Evolutionary conservation across 768 basidiomycete genomes (phyloP).

Genomic region (Kwoniella dendrophila): DNA sequence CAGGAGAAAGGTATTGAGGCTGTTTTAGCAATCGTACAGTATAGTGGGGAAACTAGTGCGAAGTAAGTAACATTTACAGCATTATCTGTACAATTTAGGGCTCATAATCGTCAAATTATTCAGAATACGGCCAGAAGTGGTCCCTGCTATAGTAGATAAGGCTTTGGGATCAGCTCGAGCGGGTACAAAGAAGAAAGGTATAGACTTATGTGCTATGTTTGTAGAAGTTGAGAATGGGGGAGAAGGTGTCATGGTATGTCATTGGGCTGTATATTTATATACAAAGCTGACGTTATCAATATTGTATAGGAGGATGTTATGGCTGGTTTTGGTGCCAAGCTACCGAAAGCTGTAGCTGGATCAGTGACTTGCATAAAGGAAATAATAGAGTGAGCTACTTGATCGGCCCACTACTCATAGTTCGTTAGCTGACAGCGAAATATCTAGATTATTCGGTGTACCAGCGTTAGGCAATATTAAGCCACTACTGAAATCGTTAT

Average conservation of each 20-base stretch:
- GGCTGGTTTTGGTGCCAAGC: constrained; percentile 84
- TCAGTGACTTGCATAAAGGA: constrained; percentile 78
- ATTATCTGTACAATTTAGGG: not conserved
- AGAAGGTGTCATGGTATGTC: constrained; percentile 84
- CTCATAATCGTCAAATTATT: not conserved
- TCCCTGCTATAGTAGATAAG: constrained; percentile 94
- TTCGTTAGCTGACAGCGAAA: constrained; percentile 5
- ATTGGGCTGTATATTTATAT: not conserved
- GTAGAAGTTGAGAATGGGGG: constrained; percentile 90
- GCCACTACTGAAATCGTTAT: constrained; percentile 79
- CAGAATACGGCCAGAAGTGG: constrained; percentile 72
- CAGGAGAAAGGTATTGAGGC: constrained; percentile 98
- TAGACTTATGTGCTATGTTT: constrained; percentile 84
- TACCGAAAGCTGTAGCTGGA: constrained; percentile 88
- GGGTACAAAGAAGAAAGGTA: constrained; percentile 82
- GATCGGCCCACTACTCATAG: not conserved
- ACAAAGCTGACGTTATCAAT: not conserved
- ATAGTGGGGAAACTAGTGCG: constrained; percentile 83
- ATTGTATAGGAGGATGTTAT: constrained; percentile 68
- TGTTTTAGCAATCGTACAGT: constrained; percentile 79
- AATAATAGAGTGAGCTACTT: constrained; percentile 69
- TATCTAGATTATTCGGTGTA: constrained; percentile 73
- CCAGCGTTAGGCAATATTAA: constrained; percentile 63
- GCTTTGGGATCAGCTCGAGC: constrained; percentile 87
- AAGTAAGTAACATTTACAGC: constrained; percentile 53